Percentiles rank a stretch among this genome's conserved stretches.
Evolutionary conservation across 345 rosid genomes (phyloP).

Genomic region (Acer campestre): DNA sequence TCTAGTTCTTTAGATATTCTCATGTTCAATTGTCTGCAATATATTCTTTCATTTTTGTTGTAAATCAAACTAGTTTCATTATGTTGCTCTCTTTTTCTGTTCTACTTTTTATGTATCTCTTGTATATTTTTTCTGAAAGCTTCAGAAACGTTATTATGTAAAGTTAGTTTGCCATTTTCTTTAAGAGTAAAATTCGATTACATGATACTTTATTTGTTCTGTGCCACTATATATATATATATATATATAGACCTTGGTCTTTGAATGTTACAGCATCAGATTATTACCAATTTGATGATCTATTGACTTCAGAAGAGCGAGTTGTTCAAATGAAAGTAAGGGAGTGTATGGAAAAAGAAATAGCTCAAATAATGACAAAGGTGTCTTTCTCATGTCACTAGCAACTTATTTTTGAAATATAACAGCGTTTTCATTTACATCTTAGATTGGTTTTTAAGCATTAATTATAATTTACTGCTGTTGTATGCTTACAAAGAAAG

Average conservation of each 20-base stretch:
- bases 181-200: neutral
- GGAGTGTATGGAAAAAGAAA: constrained; percentile 85
- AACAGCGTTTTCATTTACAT: neutral
- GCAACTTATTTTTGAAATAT: neutral
- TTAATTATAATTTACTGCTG: neutral
- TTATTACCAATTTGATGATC: constrained; percentile 73
- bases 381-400: constrained; percentile 39
- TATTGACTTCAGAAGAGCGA: constrained; percentile 80
- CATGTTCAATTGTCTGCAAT: too few relatives aligned
- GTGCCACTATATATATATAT: neutral
- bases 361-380: constrained; percentile 88
- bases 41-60: too few relatives aligned
- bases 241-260: neutral
- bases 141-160: neutral
- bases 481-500: constrained; percentile 11
- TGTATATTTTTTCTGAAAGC: neutral
- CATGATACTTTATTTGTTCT: neutral
- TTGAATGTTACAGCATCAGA: constrained; percentile 65
- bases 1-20: too few relatives aligned
- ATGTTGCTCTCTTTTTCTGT: neutral
- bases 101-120: neutral
- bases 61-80: too few relatives aligned
- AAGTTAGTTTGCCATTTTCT: neutral
- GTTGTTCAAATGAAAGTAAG: constrained; percentile 67
- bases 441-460: neutral